A percentile compares a stretch with the other conserved stretches of the same genome.
These are phyloP conservation scores for Apiotrichum sp. DNA, from an alignment of 1,284 basidiomycete species.

Conservation along the genomic window DNA sequence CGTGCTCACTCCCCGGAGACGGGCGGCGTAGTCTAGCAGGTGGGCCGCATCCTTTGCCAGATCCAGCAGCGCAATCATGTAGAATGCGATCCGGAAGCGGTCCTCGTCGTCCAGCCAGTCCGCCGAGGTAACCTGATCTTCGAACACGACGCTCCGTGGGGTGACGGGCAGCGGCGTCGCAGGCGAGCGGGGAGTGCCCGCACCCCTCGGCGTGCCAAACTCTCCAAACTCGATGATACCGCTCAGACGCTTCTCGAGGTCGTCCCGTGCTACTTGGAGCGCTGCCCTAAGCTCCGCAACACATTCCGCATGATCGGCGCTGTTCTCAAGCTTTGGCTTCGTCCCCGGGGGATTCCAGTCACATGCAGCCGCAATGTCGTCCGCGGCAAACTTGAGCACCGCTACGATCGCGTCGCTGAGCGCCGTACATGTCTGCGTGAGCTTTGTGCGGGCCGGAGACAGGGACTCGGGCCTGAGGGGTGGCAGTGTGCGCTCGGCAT, in stretches of 20 bases:
- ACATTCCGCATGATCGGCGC: neutral
- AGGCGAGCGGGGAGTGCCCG: neutral
- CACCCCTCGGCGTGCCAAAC: neutral
- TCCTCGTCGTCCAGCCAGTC: slow-evolving; percentile 32
- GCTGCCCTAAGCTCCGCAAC: neutral
- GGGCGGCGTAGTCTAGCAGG: slow-evolving; percentile 15
- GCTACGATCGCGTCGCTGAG: slow-evolving; percentile 10
- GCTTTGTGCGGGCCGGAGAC: slow-evolving; percentile 1
- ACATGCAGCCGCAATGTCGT: slow-evolving; percentile 6
- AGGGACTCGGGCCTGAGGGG: neutral
- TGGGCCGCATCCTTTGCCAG: slow-evolving; percentile 30
- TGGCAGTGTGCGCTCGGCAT: neutral
- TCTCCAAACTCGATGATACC: slow-evolving; percentile 15
- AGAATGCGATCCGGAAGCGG: slow-evolving; percentile 40
- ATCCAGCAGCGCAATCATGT: slow-evolving; percentile 41
- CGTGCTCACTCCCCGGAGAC: slow-evolving; percentile 1
- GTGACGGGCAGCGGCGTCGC: neutral
- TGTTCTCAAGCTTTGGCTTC: neutral
- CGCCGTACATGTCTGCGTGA: slow-evolving; percentile 5
- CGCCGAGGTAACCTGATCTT: slow-evolving; percentile 12
- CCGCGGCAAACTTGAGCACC: slow-evolving; percentile 2
- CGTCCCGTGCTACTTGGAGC: slow-evolving; percentile 1
- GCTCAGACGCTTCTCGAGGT: slow-evolving; percentile 13
- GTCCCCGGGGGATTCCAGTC: neutral
- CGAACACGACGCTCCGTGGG: slow-evolving; percentile 9